Conservation (phyloP, 352 stramenopile species). For the Pythium brachiatum region DNA sequence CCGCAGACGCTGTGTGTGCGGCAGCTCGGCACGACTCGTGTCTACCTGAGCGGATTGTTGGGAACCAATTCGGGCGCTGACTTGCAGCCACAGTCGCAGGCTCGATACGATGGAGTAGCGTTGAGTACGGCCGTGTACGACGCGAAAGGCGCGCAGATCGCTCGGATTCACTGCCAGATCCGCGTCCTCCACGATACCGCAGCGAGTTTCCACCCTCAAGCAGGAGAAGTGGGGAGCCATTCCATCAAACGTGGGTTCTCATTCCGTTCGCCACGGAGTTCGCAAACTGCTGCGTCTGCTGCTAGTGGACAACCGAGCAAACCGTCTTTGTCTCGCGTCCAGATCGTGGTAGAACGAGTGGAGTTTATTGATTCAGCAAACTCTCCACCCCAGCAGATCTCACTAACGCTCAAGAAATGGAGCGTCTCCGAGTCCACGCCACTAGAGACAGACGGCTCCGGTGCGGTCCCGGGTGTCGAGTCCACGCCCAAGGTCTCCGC, state of each 20-base stretch:
- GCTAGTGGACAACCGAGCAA: slow-evolving; percentile 1
- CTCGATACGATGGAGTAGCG: not conserved
- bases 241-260: slow-evolving; percentile 16
- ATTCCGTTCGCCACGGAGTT: slow-evolving; percentile 13
- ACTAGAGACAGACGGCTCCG: not conserved
- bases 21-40: slow-evolving; percentile 31
- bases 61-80: not conserved
- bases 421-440: not conserved
- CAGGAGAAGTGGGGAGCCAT: slow-evolving; percentile 12
- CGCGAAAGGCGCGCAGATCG: slow-evolving; percentile 21
- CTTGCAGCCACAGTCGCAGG: not conserved
- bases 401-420: slow-evolving; percentile 39
- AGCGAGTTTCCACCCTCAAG: not conserved
- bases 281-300: slow-evolving; percentile 1
- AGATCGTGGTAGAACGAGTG: slow-evolving; percentile 27
- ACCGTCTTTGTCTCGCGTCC: not conserved
- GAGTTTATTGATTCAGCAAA: slow-evolving; percentile 20
- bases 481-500: slow-evolving; percentile 28
- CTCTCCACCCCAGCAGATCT: slow-evolving; percentile 20
- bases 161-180: slow-evolving; percentile 20
- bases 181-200: not conserved
- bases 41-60: slow-evolving; percentile 29
- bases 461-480: not conserved
- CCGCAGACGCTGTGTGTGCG: slow-evolving; percentile 19
- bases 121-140: slow-evolving; percentile 25